Base-by-base conservation (phyloP, 768 basidiomycete genomes). In the Boletus rufocinnamomeus region DNA sequence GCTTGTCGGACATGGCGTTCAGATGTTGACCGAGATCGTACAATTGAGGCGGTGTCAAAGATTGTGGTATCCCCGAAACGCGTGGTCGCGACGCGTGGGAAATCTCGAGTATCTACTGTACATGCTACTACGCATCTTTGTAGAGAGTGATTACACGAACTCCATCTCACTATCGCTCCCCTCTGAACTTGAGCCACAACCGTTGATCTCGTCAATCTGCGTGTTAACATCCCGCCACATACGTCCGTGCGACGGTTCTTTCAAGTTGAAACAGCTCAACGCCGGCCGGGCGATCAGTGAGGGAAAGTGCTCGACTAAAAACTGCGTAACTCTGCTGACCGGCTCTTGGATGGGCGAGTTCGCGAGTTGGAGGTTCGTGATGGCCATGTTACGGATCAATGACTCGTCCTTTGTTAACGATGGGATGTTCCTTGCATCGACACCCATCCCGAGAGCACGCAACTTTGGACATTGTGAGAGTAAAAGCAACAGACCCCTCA, bases 1-100 rank as follows among this genome's bases (percentile, higher is more conserved):
- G 82, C 74, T 82, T 82, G 65, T 87, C 84, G 54, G 88, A 86
- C 80, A 81, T 84, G 52, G 46, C n/a, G 32, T 17, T 16, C 10
- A 37, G 35, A 34, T 49, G n/a, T 28, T 19, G 57, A 17, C 11
- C 50, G 8, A 28, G 30, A 34, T n/a, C 16, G 50, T 27, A 25
- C 23, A 11, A n/a, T n/a, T n/a, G 11, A 41, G 27, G n/a, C 28
- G 17, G 19, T 47, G 19, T 47, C 27, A 19, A 1, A 19, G 32
- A 27, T 41, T 6, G 25, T 46, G 57, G 49, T 47, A 27, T 52
- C 32, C 19, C 41, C 14, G 27, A 28, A 28, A 28, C 21, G 48
- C 49, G 21, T 34, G 13, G 9, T 6, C 43, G 57, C 48, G 54
- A 58, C 59, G 13, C 63, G 67, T 66, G 68, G 61, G 63, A 65